Evolutionary conservation across 2,329 filamentous ascomycete genomes (phyloP).

Genomic region (Cercospora zeae-maydis): DNA sequence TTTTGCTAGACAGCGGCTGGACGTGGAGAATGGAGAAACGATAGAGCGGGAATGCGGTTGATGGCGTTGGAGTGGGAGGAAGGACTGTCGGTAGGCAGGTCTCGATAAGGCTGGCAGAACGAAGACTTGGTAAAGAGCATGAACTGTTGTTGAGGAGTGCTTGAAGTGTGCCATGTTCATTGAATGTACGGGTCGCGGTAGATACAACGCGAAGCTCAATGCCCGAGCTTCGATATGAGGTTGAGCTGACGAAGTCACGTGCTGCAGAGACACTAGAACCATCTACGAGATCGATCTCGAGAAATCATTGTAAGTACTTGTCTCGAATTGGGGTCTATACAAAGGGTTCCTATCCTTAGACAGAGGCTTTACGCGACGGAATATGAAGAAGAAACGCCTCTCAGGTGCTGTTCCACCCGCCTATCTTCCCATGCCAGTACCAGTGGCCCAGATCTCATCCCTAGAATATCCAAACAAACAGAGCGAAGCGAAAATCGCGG

Average conservation of each 20-base stretch:
- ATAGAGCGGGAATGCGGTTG: slow-evolving; percentile 18
- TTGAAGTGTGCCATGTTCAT: slow-evolving; percentile 16
- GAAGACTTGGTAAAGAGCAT: slow-evolving; percentile 46
- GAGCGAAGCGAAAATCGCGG: slow-evolving; percentile 3
- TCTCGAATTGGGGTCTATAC: background rate
- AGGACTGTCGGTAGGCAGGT: slow-evolving; percentile 10
- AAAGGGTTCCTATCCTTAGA: background rate
- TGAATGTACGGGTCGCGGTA: background rate
- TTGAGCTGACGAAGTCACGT: background rate
- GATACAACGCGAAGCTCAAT: background rate
- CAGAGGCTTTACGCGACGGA: background rate
- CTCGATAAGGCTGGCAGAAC: slow-evolving; percentile 35
- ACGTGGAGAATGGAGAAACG: slow-evolving; percentile 27
- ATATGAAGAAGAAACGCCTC: background rate
- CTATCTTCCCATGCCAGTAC: background rate
- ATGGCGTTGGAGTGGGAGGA: slow-evolving; percentile 20
- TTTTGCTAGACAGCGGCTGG: slow-evolving; percentile 27
- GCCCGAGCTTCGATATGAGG: background rate
- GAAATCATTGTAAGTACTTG: background rate
- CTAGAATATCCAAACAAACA: background rate
- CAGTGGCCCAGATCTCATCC: background rate
- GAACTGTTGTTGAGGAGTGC: slow-evolving; percentile 20
- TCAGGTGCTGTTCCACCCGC: background rate
- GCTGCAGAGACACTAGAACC: background rate
- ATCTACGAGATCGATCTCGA: too few relatives aligned